Evolutionary conservation across 129 eudicot genomes (phyloP), one percentile per base, ranked within the genome.

Genomic region (Solidago caesia): DNA sequence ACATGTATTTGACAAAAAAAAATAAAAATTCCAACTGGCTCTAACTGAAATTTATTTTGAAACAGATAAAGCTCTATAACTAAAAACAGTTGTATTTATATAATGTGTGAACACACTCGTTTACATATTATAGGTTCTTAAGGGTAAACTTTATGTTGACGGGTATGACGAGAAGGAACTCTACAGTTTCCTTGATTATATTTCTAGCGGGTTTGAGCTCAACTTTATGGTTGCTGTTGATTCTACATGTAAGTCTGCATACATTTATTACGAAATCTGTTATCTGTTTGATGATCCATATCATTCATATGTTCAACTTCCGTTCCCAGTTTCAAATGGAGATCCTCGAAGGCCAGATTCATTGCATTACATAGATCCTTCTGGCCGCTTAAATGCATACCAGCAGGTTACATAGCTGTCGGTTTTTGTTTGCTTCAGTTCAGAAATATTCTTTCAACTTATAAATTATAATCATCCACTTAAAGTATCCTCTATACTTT

Each of bases 191-290:
- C 82, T 88, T 73, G 99, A 91, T 79, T 95, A 91, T 70, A 84
- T 95, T 62, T 95, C 99, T 39, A 89, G 96, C 65, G 99, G 99
- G 33, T 95, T 87, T 72, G 97, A 95, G 75, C 96, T 95, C 29
- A 95, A 87, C 85, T 95, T 91, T 73, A 88, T 95, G 99, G 99
- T 95, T 76, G 99, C 97, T 66, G 87, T 95, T 82, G 99, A 95
- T 84, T 95, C 89, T 79, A 95, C 99, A n/a, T 94, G 99, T 87
- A 73, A 27, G 63, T 27, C 7, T 62, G 57, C 53, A 41, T 42
- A 16, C 25, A 45, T 5, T 12, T 65, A 62, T 67, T 16, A 58
- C 12, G 8, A 58, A 26, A 51, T 77, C 5, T 55, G n/a, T 43
- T 59, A 27, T 44, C 64, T 72, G 11, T 60, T 69, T 33, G 43